Evolutionary conservation across 192 early-diverging fungal genomes (phyloP).

Genomic region (Nowakowskiella sp.): DNA sequence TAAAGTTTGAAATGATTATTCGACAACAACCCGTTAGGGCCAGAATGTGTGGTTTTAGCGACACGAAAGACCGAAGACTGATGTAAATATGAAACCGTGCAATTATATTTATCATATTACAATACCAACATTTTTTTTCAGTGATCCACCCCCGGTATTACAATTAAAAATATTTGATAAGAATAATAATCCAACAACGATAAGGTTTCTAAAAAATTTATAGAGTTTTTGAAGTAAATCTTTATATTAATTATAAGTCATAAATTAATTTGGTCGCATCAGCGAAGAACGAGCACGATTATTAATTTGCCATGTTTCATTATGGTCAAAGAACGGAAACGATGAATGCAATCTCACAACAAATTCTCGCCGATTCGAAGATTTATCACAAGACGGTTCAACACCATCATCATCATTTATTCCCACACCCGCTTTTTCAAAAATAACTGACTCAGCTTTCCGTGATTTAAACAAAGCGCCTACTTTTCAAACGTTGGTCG

Average conservation of each 20-base stretch:
- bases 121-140: conserved; percentile 7
- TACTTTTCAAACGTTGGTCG: conserved; percentile 24
- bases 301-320: conserved; percentile 26
- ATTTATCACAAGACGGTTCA: not conserved
- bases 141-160: conserved; percentile 25
- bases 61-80: conserved; percentile 26
- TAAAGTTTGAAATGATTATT: too few species aligned
- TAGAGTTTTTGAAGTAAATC: not conserved
- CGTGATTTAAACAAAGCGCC: too few species aligned
- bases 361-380: not conserved
- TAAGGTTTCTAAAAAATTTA: conserved; percentile 7
- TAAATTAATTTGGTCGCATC: too few species aligned
- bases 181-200: conserved; percentile 6
- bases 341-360: too few species aligned
- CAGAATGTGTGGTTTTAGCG: conserved; percentile 35
- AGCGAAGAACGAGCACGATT: conserved; percentile 4
- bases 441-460: too few species aligned
- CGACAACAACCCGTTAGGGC: conserved; percentile 29
- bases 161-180: conserved; percentile 13
- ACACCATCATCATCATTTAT: not conserved
- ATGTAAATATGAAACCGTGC: conserved; percentile 14
- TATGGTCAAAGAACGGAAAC: conserved; percentile 15
- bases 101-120: conserved; percentile 11
- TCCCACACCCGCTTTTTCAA: not conserved
- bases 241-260: conserved; percentile 8